phyloP scores from a whole-genome alignment of 257 asterid species.

The Fraxinus anomala region DNA sequence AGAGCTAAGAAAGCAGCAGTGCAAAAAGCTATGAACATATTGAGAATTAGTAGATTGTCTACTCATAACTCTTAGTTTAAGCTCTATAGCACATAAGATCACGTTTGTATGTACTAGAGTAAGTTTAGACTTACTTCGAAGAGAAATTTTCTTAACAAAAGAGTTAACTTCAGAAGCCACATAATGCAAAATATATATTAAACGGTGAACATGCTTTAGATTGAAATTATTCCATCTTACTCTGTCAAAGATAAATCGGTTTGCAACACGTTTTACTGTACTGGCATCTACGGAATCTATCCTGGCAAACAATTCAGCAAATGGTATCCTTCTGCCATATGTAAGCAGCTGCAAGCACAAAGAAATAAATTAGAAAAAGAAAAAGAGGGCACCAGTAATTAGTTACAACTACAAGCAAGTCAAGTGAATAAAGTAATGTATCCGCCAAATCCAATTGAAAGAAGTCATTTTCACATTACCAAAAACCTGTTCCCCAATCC shows the following conservation, averaged over 20 bases:
- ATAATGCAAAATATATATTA: not conserved
- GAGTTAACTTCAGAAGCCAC: too few relatives aligned
- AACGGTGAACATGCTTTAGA: not conserved
- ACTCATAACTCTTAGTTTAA: not conserved
- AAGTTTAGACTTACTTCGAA: too few relatives aligned
- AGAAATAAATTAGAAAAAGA: not conserved
- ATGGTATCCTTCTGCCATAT: conserved; percentile 93
- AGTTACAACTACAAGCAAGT: not conserved
- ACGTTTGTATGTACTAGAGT: too few relatives aligned
- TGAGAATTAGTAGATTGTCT: not conserved
- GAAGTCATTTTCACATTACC: not conserved
- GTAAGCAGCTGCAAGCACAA: conserved; percentile 74
- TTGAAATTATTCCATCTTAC: conserved; percentile 37
- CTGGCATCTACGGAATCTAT: conserved; percentile 85
- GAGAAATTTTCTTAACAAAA: too few relatives aligned
- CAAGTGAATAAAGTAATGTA: not conserved
- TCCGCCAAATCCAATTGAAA: not conserved
- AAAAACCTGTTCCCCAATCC: not conserved
- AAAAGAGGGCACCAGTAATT: not conserved
- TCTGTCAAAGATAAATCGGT: conserved; percentile 74
- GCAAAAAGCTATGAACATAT: not conserved
- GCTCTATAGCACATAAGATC: too few relatives aligned
- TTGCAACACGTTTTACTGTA: conserved; percentile 91
- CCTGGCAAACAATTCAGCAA: conserved; percentile 88
- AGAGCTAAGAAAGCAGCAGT: not conserved